A percentile compares a stretch with the other conserved stretches of the same genome.
phyloP scores from a whole-genome alignment of 2,329 filamentous ascomycete genomes.

The Ilyonectria sp. region DNA sequence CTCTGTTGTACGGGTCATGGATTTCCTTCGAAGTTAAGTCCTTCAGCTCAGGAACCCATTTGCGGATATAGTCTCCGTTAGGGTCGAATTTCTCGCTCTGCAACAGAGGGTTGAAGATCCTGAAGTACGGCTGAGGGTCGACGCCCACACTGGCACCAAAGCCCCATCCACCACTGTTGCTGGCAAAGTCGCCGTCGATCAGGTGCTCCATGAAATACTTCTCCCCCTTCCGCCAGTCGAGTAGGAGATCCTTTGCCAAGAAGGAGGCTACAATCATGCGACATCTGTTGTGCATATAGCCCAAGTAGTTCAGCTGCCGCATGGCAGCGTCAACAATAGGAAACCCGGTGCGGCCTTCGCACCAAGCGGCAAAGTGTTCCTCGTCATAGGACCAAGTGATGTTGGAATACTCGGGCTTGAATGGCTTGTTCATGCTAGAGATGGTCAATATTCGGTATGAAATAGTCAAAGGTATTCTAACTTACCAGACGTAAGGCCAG shows the following conservation, averaged over 20 bases:
- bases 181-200: constrained; percentile 85
- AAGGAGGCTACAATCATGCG: constrained; percentile 90
- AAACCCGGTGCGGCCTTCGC: constrained; percentile 80
- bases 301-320: constrained; percentile 78
- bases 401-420: constrained; percentile 87
- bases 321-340: constrained; percentile 91
- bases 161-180: constrained; percentile 78
- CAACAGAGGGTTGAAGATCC: constrained; percentile 88
- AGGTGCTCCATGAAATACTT: constrained; percentile 86
- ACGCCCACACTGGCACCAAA: constrained; percentile 77
- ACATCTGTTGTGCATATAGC: constrained; percentile 88
- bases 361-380: constrained; percentile 81
- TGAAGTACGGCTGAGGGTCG: constrained; percentile 91
- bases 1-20: constrained; percentile 84
- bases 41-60: constrained; percentile 84
- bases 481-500: constrained; percentile 86
- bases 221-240: constrained; percentile 90
- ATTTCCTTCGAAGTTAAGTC: constrained; percentile 77
- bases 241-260: constrained; percentile 82
- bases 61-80: constrained; percentile 83
- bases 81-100: constrained; percentile 91
- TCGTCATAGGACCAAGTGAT: constrained; percentile 85
- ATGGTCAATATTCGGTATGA: constrained; percentile 13
- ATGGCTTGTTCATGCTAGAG: constrained; percentile 70
- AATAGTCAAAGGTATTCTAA: constrained; percentile 10